Evolutionary conservation across 1,284 basidiomycete species (phyloP), one percentile per base, ranked within the genome.

Genomic region (Microbotryum saponariae): DNA sequence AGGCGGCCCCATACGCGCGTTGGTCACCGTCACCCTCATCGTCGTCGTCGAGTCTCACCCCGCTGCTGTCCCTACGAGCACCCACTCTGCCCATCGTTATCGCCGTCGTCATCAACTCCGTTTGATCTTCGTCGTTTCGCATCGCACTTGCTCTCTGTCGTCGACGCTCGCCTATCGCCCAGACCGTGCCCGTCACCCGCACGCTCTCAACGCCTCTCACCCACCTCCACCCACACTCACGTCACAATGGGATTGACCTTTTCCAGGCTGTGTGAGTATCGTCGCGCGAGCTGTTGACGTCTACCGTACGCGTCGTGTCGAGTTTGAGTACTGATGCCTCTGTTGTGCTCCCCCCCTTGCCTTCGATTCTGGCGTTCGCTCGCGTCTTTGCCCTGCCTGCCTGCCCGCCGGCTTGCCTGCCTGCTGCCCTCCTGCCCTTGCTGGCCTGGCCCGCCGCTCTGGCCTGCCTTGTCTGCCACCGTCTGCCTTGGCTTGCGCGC

Each of bases 221-320:
- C 27, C 8, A 14, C 51, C 18, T 23, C 42, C 16, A 29, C 23
- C 27, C 45, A 16, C 6, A 9, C 14, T 21, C 7, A 9, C 23
- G 0, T 18, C 33, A 64, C 25, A 49, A 72, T 72, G 71, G 71
- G 71, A 48, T 59, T 71, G 44, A 66, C 66, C 14, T 56, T 72
- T 56, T 66, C 62, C 16, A 64, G 64, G 59, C 58, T 71, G 50
- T 52, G 65, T 65, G 29, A 33, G 64, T 59, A 5, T 3, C 4
- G 1, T 44, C 27, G 3, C n/a, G 20, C 42, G 6, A 23, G 8
- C 20, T 3, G 18, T 33, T 18, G 27, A 23, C 52, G 33, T 31
- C 31, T 45, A 45, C 29, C 29, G 12, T 3, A 12, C 20, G 51
- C 51, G 5, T 42, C 16, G 20, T 21, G 20, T 31, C 20, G 18